Conservation (phyloP, 805 yeast genomes). For the Wickerhamomyces ciferrii region DNA sequence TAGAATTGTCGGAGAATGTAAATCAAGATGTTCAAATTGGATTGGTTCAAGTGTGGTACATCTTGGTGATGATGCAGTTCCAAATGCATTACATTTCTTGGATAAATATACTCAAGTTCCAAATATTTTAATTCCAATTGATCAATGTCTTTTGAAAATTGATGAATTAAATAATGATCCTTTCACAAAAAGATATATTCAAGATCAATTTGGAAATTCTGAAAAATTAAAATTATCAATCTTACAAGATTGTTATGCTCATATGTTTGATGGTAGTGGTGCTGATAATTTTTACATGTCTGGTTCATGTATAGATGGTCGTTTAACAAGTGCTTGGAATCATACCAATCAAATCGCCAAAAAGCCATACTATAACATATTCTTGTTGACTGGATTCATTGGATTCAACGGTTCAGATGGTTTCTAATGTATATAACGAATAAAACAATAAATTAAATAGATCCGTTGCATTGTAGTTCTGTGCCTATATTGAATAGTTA, state of each 20-base stretch:
- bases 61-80: conserved; percentile 79
- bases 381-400: conserved; percentile 62
- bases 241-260: conserved; percentile 35
- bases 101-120: conserved; percentile 83
- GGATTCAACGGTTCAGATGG: conserved; percentile 76
- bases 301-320: conserved; percentile 81
- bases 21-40: conserved; percentile 60
- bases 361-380: conserved; percentile 56
- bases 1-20: conserved; percentile 59
- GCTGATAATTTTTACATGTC: conserved; percentile 82
- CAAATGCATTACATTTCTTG: conserved; percentile 72
- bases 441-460: not conserved
- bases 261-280: conserved; percentile 71
- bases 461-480: too few species aligned
- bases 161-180: conserved; percentile 49
- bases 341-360: conserved; percentile 70
- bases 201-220: conserved; percentile 50
- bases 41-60: conserved; percentile 79
- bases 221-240: conserved; percentile 45
- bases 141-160: conserved; percentile 48
- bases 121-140: conserved; percentile 68
- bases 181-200: conserved; percentile 43
- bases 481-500: too few species aligned
- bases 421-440: conserved; percentile 24
- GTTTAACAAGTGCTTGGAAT: conserved; percentile 78